A percentile compares a stretch with the other conserved stretches of the same genome.
Evolutionary conservation across 331 rosid genomes (phyloP).

Genomic region (Dryas integrifolia): DNA sequence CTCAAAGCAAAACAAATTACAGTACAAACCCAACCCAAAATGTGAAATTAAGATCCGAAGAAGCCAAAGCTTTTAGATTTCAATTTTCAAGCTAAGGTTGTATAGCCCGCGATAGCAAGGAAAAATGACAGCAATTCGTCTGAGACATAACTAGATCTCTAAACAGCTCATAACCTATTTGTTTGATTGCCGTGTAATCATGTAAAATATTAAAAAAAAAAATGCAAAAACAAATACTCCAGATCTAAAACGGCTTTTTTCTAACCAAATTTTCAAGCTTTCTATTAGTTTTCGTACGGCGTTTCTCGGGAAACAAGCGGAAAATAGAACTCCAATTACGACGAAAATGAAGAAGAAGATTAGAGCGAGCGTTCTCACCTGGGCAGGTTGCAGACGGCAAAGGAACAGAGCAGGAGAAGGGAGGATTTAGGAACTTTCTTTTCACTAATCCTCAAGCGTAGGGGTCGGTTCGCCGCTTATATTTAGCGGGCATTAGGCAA

Average conservation of each 20-base stretch:
- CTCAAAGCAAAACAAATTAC: neutral
- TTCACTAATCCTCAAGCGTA: slow-evolving; percentile 4
- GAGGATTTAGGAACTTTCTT: neutral
- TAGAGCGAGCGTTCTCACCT: slow-evolving; percentile 13
- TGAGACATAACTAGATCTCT: neutral
- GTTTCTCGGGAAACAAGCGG: slow-evolving; percentile 14
- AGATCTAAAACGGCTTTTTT: neutral
- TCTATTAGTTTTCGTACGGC: neutral
- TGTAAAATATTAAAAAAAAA: neutral
- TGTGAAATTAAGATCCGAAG: no score
- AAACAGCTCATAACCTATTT: neutral
- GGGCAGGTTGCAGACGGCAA: slow-evolving; percentile 28
- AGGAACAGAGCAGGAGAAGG: neutral
- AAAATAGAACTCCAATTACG: neutral
- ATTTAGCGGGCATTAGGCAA: neutral
- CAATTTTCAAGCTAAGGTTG: neutral
- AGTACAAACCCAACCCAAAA: neutral
- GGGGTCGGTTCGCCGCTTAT: slow-evolving; percentile 22
- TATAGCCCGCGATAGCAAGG: neutral
- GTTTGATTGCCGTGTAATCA: neutral
- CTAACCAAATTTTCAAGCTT: neutral
- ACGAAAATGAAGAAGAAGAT: neutral
- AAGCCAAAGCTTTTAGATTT: neutral
- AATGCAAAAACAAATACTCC: neutral
- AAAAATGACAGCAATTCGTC: neutral